Conservation (phyloP, 805 yeast species). For the Candida glaebosa region DNA sequence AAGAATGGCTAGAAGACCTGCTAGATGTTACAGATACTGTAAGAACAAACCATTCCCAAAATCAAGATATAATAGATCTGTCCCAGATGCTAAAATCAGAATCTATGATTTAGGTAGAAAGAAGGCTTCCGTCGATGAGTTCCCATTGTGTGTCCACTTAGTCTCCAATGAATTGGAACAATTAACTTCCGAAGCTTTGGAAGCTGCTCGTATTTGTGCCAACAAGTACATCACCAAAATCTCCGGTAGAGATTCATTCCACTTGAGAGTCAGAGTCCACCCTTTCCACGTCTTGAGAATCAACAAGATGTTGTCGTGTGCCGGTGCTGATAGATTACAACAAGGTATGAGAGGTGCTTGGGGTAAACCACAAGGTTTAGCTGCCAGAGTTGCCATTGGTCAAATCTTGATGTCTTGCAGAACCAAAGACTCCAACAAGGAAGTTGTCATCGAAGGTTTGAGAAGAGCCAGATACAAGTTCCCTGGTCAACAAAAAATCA, state of each 20-base stretch:
- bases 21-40: conserved; percentile 99
- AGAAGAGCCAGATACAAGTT: conserved; percentile 99
- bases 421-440: conserved; percentile 98
- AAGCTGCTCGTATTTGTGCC: conserved; percentile 99
- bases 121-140: conserved; percentile 99
- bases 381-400: conserved; percentile 98
- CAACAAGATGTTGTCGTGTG: conserved; percentile 99
- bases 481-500: conserved; percentile 99
- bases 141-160: conserved; percentile 98
- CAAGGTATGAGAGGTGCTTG: conserved; percentile 99
- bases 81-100: conserved; percentile 99
- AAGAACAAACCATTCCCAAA: conserved; percentile 99
- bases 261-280: conserved; percentile 99
- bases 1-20: conserved; percentile 99
- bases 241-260: conserved; percentile 99
- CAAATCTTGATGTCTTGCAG: conserved; percentile 97
- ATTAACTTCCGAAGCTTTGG: conserved; percentile 98
- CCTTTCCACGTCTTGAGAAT: conserved; percentile 99
- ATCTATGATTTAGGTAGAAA: conserved; percentile 99
- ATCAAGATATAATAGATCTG: conserved; percentile 99
- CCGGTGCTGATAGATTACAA: conserved; percentile 99
- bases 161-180: conserved; percentile 99
- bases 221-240: conserved; percentile 98
- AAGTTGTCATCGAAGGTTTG: conserved; percentile 95
- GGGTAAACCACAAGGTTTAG: conserved; percentile 99